Conservation (phyloP, 139 green algal species). For the Parachlorella kessleri region DNA sequence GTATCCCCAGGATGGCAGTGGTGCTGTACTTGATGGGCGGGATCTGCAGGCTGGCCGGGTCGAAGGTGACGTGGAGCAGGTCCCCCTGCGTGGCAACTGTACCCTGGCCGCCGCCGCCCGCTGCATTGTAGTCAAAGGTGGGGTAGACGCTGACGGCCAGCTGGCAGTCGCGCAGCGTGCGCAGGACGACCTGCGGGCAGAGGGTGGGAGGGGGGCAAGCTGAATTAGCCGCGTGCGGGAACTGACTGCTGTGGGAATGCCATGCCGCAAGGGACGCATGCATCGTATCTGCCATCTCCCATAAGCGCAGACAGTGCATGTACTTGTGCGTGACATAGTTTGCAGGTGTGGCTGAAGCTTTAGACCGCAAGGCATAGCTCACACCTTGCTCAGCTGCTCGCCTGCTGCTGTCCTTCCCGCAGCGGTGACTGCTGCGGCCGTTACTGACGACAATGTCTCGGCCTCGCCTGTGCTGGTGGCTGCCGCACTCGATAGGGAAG, state of each 20-base stretch:
- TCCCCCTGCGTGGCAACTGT: conserved; percentile 13
- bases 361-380: too few species aligned
- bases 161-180: conserved; percentile 45
- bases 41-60: conserved; percentile 58
- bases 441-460: background rate
- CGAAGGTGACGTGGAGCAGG: conserved; percentile 32
- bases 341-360: too few species aligned
- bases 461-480: background rate
- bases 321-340: too few species aligned
- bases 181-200: conserved; percentile 38
- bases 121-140: conserved; percentile 75
- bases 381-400: too few species aligned
- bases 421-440: conserved; percentile 6
- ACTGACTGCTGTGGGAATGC: too few species aligned
- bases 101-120: conserved; percentile 65
- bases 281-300: too few species aligned
- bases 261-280: too few species aligned
- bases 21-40: conserved; percentile 69
- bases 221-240: too few species aligned
- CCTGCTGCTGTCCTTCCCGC: background rate
- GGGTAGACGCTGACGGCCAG: conserved; percentile 60
- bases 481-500: background rate
- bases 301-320: too few species aligned
- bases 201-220: background rate
- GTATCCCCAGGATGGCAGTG: conserved; percentile 68